Evolutionary conservation across 129 eudicot species (phyloP).

Genomic region (Silybum marianum): DNA sequence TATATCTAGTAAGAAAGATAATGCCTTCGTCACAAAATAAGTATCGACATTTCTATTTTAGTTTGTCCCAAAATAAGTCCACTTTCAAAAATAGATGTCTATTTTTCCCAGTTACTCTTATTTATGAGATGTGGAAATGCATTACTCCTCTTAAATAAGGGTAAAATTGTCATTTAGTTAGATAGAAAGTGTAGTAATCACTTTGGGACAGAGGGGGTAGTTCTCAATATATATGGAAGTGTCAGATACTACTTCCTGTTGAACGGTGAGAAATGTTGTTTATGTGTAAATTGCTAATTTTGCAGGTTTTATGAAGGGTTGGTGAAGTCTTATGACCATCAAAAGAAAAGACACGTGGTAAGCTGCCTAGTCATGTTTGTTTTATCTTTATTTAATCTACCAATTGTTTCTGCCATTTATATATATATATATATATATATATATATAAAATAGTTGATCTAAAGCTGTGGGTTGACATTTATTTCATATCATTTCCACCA

Average conservation of each 20-base stretch:
- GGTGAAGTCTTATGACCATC: conserved; percentile 87
- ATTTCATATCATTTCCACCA: conserved; percentile 7
- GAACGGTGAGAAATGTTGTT: neutral
- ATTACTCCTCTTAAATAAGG: neutral
- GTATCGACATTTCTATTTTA: neutral
- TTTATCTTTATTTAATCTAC: neutral
- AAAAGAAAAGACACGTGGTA: conserved; percentile 88
- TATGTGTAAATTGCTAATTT: neutral
- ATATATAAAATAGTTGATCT: conserved; percentile 1
- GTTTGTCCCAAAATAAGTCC: neutral
- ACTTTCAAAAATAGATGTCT: neutral
- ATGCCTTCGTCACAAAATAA: neutral
- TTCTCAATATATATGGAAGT: neutral
- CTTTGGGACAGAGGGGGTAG: neutral
- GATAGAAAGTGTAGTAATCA: neutral
- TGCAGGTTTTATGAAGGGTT: conserved; percentile 92
- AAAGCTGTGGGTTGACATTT: neutral
- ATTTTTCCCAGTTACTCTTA: neutral
- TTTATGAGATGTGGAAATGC: neutral
- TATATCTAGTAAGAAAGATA: conserved; percentile 12
- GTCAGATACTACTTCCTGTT: neutral
- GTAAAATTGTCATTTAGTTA: neutral
- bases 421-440: neutral
- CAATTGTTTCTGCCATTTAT: neutral
- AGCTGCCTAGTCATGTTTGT: conserved; percentile 32